phyloP scores from a whole-genome alignment of 495 filamentous ascomycete species.

The Lasiosphaeria miniovina region DNA sequence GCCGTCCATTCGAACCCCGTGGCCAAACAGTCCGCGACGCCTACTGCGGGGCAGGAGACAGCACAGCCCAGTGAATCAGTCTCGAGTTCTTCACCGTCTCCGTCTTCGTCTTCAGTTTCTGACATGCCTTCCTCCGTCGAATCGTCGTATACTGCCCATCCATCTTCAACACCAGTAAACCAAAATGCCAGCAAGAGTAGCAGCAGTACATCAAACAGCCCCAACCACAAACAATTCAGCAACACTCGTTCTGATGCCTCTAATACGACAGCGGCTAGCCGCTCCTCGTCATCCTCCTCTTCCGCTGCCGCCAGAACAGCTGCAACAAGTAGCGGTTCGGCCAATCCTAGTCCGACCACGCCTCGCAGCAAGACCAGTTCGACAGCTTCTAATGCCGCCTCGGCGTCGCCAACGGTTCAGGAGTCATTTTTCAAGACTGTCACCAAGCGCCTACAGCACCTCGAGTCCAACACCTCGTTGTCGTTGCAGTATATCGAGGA shows the following conservation, averaged over 20 bases:
- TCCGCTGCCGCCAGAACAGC: constrained; percentile 5
- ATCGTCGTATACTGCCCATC: not conserved
- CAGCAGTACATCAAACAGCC: not conserved
- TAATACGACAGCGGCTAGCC: not conserved
- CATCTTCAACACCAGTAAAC: constrained; percentile 1
- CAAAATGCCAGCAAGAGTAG: not conserved
- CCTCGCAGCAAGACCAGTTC: constrained; percentile 44
- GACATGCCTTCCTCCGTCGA: not conserved
- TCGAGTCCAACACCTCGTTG: constrained; percentile 89
- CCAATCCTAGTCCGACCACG: constrained; percentile 16
- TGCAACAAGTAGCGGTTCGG: not conserved
- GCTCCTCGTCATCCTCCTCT: not conserved
- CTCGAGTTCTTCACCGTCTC: constrained; percentile 7
- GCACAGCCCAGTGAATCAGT: constrained; percentile 1
- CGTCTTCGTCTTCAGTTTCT: constrained; percentile 6
- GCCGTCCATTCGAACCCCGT: constrained; percentile 7
- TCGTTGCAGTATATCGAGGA: constrained; percentile 96
- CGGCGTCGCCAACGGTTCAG: constrained; percentile 78
- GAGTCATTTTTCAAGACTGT: constrained; percentile 98
- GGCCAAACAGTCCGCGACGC: constrained; percentile 12
- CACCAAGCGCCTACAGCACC: constrained; percentile 82
- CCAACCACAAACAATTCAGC: constrained; percentile 1
- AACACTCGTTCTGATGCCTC: constrained; percentile 7
- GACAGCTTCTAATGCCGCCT: constrained; percentile 48
- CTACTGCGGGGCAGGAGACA: constrained; percentile 8